These are phyloP conservation scores for Suhomyces vadensis DNA, from an alignment of 805 yeast genomes.

Conservation along the genomic window DNA sequence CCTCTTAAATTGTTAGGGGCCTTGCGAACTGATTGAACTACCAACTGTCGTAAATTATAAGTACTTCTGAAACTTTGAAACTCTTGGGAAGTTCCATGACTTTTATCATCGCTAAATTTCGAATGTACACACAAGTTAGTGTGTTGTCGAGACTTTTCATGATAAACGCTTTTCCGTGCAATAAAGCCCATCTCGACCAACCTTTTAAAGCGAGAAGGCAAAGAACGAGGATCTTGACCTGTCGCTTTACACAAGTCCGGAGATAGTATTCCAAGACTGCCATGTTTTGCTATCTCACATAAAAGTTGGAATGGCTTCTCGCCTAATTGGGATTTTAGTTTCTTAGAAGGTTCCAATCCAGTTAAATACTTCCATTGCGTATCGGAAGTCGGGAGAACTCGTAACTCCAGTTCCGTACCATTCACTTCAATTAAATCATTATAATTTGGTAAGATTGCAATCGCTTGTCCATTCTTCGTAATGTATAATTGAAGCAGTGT, in stretches of 20 bases:
- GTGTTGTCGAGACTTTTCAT: constrained; percentile 45
- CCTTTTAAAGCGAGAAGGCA: constrained; percentile 60
- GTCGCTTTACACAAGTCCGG: constrained; percentile 55
- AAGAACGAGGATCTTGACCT: constrained; percentile 70
- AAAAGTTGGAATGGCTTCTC: constrained; percentile 54
- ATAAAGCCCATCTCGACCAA: constrained; percentile 53
- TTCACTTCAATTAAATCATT: constrained; percentile 16
- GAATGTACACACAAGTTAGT: constrained; percentile 55
- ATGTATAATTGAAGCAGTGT: constrained; percentile 15
- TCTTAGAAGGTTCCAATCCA: constrained; percentile 46
- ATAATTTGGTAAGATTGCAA: constrained; percentile 21
- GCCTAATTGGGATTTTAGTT: constrained; percentile 54
- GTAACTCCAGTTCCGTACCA: constrained; percentile 17
- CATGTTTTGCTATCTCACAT: constrained; percentile 59
- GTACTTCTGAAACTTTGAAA: constrained; percentile 24
- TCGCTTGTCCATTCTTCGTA: constrained; percentile 13
- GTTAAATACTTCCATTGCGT: constrained; percentile 59
- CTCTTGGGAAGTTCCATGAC: constrained; percentile 23
- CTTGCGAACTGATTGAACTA: constrained; percentile 51
- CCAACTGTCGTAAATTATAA: constrained; percentile 32
- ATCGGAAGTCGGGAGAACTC: constrained; percentile 48
- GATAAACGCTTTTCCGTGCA: constrained; percentile 35
- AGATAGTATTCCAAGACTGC: constrained; percentile 58
- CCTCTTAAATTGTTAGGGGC: constrained; percentile 65
- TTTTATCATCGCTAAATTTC: constrained; percentile 40